phyloP scores from a whole-genome alignment of 2,329 filamentous ascomycete species.

The Passalora sequoiae region DNA sequence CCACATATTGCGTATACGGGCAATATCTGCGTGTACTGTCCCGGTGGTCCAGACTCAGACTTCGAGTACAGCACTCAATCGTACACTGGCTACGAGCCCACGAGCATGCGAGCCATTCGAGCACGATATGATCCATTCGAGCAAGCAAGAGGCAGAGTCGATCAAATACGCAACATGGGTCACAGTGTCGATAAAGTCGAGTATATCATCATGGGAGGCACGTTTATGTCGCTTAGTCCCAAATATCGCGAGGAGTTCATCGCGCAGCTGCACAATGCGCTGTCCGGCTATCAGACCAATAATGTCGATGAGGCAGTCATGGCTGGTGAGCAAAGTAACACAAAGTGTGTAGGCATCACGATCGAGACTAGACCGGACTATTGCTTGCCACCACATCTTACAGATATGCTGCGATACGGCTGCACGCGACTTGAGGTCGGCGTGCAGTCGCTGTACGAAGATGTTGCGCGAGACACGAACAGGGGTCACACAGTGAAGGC shows the following conservation, averaged over 20 bases:
- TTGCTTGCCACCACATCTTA: conserved; percentile 90
- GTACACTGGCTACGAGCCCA: conserved; percentile 97
- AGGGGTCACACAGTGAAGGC: conserved; percentile 91
- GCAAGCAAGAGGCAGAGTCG: conserved; percentile 89
- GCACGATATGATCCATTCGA: conserved; percentile 97
- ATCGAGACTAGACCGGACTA: conserved; percentile 98
- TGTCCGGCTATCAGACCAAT: conserved; percentile 90
- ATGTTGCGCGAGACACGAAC: conserved; percentile 97
- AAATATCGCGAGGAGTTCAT: conserved; percentile 92
- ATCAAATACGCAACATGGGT: conserved; percentile 90
- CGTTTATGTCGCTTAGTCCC: conserved; percentile 92
- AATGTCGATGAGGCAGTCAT: conserved; percentile 94
- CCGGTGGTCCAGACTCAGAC: conserved; percentile 93
- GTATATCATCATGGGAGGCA: conserved; percentile 99
- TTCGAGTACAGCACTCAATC: conserved; percentile 99
- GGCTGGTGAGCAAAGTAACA: conserved; percentile 91
- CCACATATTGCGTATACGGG: conserved; percentile 98
- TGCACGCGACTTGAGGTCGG: conserved; percentile 92
- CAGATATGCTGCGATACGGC: conserved; percentile 94
- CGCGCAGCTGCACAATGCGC: conserved; percentile 88
- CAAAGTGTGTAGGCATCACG: conserved; percentile 97
- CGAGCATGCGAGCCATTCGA: conserved; percentile 95
- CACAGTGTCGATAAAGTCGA: conserved; percentile 99
- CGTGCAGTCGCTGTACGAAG: conserved; percentile 94
- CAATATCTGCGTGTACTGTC: conserved; percentile 98